These are phyloP conservation scores for Hansenula sp. DNA, from an alignment of 1,139 yeast species.

Conservation along the genomic window DNA sequence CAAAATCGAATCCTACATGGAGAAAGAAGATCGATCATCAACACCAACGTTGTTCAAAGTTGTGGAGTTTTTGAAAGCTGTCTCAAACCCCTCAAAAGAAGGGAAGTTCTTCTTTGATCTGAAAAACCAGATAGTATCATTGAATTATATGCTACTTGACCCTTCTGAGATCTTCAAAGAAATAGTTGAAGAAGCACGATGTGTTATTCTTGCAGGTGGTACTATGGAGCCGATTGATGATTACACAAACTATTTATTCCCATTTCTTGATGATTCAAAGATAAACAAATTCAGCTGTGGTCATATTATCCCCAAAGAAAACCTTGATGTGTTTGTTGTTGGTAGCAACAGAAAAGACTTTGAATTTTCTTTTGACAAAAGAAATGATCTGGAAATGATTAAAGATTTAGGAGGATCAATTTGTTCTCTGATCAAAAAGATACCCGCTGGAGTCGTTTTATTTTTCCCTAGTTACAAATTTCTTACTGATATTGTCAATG, in stretches of 20 bases:
- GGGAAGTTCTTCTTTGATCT: conserved; percentile 76
- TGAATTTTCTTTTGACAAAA: conserved; percentile 66
- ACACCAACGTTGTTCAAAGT: conserved; percentile 64
- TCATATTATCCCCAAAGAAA: conserved; percentile 74
- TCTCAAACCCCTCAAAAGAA: conserved; percentile 74
- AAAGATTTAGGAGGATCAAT: conserved; percentile 49
- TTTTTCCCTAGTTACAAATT: conserved; percentile 87
- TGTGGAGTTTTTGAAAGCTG: conserved; percentile 56
- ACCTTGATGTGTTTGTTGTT: conserved; percentile 59
- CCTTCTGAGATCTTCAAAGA: conserved; percentile 71
- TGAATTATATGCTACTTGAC: conserved; percentile 75
- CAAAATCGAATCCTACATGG: conserved; percentile 74
- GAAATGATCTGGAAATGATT: conserved; percentile 46
- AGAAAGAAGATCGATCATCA: conserved; percentile 23
- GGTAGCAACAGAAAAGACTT: conserved; percentile 30
- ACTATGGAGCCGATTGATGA: conserved; percentile 92
- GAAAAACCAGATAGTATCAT: conserved; percentile 27
- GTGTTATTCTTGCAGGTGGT: conserved; percentile 88
- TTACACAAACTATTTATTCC: conserved; percentile 61
- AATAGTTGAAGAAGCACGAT: conserved; percentile 59
- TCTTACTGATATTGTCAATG: conserved; percentile 41
- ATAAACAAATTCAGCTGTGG: conserved; percentile 68
- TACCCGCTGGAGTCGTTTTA: conserved; percentile 75
- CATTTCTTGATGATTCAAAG: conserved; percentile 40
- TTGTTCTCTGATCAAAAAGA: conserved; percentile 33